Base-by-base conservation (phyloP, 805 yeast species). In the Scheffersomyces coipomensis region DNA sequence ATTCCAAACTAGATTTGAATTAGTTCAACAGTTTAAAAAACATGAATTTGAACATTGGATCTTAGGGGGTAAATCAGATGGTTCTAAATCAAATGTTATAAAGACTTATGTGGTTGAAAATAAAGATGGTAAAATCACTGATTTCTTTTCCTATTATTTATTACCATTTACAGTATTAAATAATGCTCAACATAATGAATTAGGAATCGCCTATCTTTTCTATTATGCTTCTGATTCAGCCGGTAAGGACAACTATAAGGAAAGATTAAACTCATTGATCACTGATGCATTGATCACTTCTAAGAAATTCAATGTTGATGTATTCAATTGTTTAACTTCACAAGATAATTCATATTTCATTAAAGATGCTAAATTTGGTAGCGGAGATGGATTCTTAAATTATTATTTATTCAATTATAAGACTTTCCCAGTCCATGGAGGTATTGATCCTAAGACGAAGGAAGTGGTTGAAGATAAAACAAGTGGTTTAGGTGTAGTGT, bases 351-450 rank as follows among this genome's bases (percentile, higher is more conserved):
- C 88, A 12, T 66, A 85, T 43, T 88, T 93, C 66, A 69, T 93
- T 48, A 83, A 87, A 19, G 81, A 85, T 29, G 74, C 86, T 64
- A 87, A 88, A 58, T 93, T 93, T 60, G 96, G 97, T 24, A 78
- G 80, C 35, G 99, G 99, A 32, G 98, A 91, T 60, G 99, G 99
- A 0, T 77, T 78, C 55, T 74, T 93, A 56, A 86, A 93, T 63
- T 93, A 85, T 63, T 93, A 93, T 58, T 67, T 93, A 47, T 93
- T 93, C 76, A 93, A 93, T 63, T 93, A 89, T 71, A 82, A 74
- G 56, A 83, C 95, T 4, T 79, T 79, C 63, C 89, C 88, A 3
- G 77, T 93, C 32, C 65, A 71, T 41, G 96, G 97, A 25, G 99
- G 99, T 5, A 64, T 88, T 19, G 80, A 78, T 43, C 62, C 70